phyloP scores from a whole-genome alignment of 495 filamentous ascomycete genomes.

The Penicillium canariense region DNA sequence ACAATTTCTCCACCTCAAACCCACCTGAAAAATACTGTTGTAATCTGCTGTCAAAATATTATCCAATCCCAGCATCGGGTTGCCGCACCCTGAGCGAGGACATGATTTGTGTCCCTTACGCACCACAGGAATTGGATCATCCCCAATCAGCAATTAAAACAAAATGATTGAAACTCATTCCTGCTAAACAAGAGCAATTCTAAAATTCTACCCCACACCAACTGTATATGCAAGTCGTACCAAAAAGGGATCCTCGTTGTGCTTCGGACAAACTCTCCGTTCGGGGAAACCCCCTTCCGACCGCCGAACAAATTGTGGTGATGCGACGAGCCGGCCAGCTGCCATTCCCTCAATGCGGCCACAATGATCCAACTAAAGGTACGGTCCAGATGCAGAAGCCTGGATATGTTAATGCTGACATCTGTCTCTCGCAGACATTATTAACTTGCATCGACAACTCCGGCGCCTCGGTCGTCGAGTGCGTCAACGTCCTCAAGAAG shows the following conservation, averaged over 20 bases:
- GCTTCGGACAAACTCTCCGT: constrained; percentile 22
- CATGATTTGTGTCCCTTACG: too few species aligned
- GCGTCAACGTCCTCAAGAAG: constrained; percentile 86
- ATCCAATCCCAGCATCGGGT: too few species aligned
- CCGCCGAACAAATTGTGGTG: constrained; percentile 27
- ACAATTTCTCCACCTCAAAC: too few species aligned
- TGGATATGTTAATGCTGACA: not conserved
- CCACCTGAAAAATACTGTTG: too few species aligned
- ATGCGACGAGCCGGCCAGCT: constrained; percentile 1
- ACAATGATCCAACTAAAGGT: constrained; percentile 99
- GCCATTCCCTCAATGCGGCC: constrained; percentile 32
- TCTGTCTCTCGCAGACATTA: constrained; percentile 67
- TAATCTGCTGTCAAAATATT: too few species aligned
- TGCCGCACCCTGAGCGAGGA: too few species aligned
- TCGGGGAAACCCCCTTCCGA: constrained; percentile 28
- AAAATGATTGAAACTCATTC: too few species aligned
- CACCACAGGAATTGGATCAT: too few species aligned
- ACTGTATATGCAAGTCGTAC: not conserved
- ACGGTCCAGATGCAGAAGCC: not conserved
- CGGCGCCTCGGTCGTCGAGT: constrained; percentile 96
- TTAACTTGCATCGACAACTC: constrained; percentile 99
- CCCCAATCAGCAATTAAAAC: too few species aligned
- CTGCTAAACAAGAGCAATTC: too few species aligned
- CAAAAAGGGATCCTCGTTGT: not conserved
- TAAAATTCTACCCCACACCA: not conserved